Percentiles rank a stretch among this genome's conserved stretches.
These are phyloP conservation scores for Coemansia sp. DNA, from an alignment of 192 early-diverging fungal genomes.

Conservation along the genomic window DNA sequence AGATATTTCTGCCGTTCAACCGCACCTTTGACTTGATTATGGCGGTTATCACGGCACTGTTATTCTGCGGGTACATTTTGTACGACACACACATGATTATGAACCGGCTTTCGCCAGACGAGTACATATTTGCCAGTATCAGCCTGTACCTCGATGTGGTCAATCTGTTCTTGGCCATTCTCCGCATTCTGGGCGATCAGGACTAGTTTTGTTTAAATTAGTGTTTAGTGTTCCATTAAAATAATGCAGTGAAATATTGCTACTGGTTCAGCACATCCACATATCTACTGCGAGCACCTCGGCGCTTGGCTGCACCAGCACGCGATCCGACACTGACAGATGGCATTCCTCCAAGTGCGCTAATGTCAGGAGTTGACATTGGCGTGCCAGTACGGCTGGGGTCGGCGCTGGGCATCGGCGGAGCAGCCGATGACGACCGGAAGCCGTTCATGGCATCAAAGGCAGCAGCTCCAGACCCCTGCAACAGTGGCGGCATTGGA, in stretches of 20 bases:
- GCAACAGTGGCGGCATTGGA: background rate
- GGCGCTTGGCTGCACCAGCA: constrained; percentile 25
- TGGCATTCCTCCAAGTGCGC: constrained; percentile 7
- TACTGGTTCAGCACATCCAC: constrained; percentile 55
- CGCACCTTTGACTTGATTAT: constrained; percentile 57
- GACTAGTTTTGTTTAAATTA: constrained; percentile 19
- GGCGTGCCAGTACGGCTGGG: constrained; percentile 39
- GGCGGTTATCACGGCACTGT: constrained; percentile 59
- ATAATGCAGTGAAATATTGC: background rate
- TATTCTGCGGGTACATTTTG: constrained; percentile 80
- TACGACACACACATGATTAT: constrained; percentile 74
- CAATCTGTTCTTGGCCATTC: constrained; percentile 73
- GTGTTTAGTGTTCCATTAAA: background rate
- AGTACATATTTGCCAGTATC: constrained; percentile 66
- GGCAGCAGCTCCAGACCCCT: background rate
- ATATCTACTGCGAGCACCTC: constrained; percentile 52
- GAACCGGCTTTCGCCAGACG: constrained; percentile 69
- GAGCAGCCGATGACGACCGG: constrained; percentile 5
- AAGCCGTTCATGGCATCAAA: background rate
- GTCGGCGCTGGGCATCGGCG: constrained; percentile 18
- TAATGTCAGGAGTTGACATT: constrained; percentile 8
- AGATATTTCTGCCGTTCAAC: constrained; percentile 72
- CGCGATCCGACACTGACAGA: constrained; percentile 19
- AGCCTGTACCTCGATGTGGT: constrained; percentile 74
- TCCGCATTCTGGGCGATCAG: constrained; percentile 60